Evolutionary conservation across 1,284 basidiomycete species (phyloP).

Genomic region (Agroathelia rolfsii): DNA sequence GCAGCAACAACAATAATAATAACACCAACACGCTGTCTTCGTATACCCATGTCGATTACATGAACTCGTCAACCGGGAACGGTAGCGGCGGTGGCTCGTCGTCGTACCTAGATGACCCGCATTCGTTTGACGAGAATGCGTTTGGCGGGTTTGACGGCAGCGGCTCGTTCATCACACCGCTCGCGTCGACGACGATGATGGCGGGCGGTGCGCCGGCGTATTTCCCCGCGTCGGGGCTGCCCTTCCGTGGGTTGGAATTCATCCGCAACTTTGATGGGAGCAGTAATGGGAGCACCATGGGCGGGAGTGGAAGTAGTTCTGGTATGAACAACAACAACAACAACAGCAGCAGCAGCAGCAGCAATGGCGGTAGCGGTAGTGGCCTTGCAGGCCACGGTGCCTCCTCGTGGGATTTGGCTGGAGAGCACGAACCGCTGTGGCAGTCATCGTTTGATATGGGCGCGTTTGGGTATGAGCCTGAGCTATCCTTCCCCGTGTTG

Average conservation of each 20-base stretch:
- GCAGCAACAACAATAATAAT: no score
- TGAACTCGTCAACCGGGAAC: slow-evolving; percentile 38
- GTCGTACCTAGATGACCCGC: slow-evolving; percentile 34
- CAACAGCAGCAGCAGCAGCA: no score
- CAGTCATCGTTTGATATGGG: slow-evolving; percentile 59
- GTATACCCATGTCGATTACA: no score
- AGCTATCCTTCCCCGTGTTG: slow-evolving; percentile 52
- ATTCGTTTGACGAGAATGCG: slow-evolving; percentile 25
- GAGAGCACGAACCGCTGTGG: slow-evolving; percentile 61
- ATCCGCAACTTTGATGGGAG: slow-evolving; percentile 67
- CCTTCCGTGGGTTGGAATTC: slow-evolving; percentile 71
- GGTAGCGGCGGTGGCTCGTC: no score
- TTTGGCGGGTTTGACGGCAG: slow-evolving; percentile 38
- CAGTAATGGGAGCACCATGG: no score
- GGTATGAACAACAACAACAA: no score
- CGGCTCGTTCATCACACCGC: no score
- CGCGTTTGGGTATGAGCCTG: slow-evolving; percentile 64
- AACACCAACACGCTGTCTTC: slow-evolving; percentile 24
- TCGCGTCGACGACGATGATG: no score
- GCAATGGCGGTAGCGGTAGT: background rate
- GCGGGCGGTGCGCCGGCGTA: no score
- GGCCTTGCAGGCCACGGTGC: slow-evolving; percentile 18
- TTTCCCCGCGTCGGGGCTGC: slow-evolving; percentile 61
- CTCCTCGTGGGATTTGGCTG: slow-evolving; percentile 30
- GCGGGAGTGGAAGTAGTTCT: no score